These are phyloP conservation scores for Salix suchowensis DNA, from an alignment of 345 rosid species.

Conservation along the genomic window DNA sequence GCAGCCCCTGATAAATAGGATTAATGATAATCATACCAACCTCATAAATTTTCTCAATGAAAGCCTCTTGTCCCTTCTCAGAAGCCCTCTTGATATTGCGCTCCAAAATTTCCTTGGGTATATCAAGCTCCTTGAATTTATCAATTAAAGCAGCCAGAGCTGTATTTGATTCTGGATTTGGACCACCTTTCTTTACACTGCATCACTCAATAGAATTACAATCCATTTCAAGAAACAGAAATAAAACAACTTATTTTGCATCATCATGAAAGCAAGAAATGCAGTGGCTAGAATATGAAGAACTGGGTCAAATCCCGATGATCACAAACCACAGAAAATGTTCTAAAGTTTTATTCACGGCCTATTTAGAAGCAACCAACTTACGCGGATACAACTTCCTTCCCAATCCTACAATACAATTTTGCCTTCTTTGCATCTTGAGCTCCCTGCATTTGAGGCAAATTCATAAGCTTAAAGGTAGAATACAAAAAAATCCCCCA, in stretches of 20 bases:
- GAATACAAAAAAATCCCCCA: background rate
- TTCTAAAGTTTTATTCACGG: background rate
- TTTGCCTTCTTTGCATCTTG: slow-evolving; percentile 90
- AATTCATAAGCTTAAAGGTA: slow-evolving; percentile 9
- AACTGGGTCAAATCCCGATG: too few species aligned
- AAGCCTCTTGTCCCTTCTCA: slow-evolving; percentile 88
- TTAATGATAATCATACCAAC: slow-evolving; percentile 28
- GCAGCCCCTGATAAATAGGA: slow-evolving; percentile 13
- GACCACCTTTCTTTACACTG: slow-evolving; percentile 88
- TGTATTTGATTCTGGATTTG: slow-evolving; percentile 69
- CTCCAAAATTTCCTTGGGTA: slow-evolving; percentile 90
- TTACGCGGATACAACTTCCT: slow-evolving; percentile 92
- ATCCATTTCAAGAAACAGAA: background rate
- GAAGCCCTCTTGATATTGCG: slow-evolving; percentile 87
- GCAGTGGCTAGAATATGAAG: too few species aligned
- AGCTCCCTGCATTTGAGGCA: slow-evolving; percentile 51
- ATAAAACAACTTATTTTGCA: background rate
- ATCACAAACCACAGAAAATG: background rate
- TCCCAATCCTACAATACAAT: slow-evolving; percentile 67
- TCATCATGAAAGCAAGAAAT: background rate
- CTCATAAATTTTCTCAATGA: slow-evolving; percentile 82
- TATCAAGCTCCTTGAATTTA: slow-evolving; percentile 82
- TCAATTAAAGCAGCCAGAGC: slow-evolving; percentile 73
- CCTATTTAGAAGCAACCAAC: slow-evolving; percentile 25
- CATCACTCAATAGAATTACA: slow-evolving; percentile 15